Evolutionary conservation across 2,329 filamentous ascomycete species (phyloP).

Genomic region (Leptographium wingfieldii): DNA sequence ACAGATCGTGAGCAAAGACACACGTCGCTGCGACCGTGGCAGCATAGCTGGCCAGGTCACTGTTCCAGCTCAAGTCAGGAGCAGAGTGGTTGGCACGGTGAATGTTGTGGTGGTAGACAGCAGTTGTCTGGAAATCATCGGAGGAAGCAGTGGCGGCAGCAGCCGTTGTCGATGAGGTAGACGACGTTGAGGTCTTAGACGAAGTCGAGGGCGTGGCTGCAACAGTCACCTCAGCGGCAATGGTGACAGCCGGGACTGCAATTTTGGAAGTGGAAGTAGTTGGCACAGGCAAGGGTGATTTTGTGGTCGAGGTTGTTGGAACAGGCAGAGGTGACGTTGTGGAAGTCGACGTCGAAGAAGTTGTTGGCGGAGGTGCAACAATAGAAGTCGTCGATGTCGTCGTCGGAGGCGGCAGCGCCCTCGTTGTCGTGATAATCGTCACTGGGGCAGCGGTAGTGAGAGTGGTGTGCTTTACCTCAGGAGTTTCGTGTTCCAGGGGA

Average conservation of each 20-base stretch:
- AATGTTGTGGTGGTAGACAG: slow-evolving; percentile 67
- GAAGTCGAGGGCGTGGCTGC: not conserved
- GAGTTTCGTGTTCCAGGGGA: slow-evolving; percentile 15
- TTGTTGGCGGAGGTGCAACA: not conserved
- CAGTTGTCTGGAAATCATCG: slow-evolving; percentile 22
- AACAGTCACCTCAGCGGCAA: not conserved
- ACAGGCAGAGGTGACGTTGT: not conserved
- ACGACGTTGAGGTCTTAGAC: not conserved
- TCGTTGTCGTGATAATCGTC: slow-evolving; percentile 3
- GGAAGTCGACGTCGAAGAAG: not conserved
- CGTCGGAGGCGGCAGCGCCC: slow-evolving; percentile 3
- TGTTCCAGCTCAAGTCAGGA: slow-evolving; percentile 50
- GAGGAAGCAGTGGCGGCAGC: slow-evolving; percentile 5
- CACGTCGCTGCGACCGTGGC: slow-evolving; percentile 51
- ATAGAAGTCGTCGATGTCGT: slow-evolving; percentile 9
- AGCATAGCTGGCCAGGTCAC: slow-evolving; percentile 51
- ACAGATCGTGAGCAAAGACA: slow-evolving; percentile 65
- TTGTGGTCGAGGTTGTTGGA: not conserved
- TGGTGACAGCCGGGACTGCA: not conserved
- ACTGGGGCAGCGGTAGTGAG: not conserved
- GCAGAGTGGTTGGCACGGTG: slow-evolving; percentile 76
- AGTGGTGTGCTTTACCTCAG: slow-evolving; percentile 7
- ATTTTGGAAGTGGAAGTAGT: not conserved
- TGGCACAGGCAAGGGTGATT: not conserved
- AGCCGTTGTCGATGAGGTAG: not conserved